Evolutionary conservation across 257 asterid species (phyloP).

Genomic region (Nicotiana benthamiana): DNA sequence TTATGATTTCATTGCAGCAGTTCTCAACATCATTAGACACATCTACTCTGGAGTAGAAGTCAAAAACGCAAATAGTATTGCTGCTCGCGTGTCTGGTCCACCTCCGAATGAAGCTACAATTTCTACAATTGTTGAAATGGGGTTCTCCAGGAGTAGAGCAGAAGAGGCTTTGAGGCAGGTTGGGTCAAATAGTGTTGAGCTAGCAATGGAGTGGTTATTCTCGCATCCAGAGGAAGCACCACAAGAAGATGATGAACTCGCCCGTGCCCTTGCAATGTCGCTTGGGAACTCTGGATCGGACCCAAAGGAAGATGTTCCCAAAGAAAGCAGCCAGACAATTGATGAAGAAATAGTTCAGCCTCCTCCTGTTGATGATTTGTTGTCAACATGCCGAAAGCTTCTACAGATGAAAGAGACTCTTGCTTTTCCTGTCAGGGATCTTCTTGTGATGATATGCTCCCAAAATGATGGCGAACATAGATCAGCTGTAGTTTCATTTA

Average conservation of each 20-base stretch:
- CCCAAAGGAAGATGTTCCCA: constrained; percentile 47
- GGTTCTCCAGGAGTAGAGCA: constrained; percentile 81
- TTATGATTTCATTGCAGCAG: constrained; percentile 66
- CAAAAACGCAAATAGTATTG: constrained; percentile 41
- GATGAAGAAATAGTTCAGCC: constrained; percentile 74
- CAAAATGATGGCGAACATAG: constrained; percentile 85
- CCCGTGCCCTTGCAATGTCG: constrained; percentile 96
- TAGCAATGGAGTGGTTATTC: constrained; percentile 97
- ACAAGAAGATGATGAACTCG: constrained; percentile 94
- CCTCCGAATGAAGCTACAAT: constrained; percentile 76
- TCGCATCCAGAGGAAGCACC: constrained; percentile 83
- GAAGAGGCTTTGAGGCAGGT: constrained; percentile 96
- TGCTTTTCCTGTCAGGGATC: constrained; percentile 88
- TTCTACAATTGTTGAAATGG: constrained; percentile 86
- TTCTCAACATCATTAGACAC: constrained; percentile 67
- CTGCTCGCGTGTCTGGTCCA: constrained; percentile 70
- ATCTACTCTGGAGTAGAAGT: constrained; percentile 84
- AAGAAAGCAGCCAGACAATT: constrained; percentile 40
- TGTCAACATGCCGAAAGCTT: constrained; percentile 70
- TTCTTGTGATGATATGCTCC: constrained; percentile 83
- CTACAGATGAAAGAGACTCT: constrained; percentile 73
- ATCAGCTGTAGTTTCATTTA: constrained; percentile 59
- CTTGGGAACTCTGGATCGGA: constrained; percentile 81
- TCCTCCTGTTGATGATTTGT: constrained; percentile 80
- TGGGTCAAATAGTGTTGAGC: constrained; percentile 91